Conservation (phyloP, 768 basidiomycete genomes). For the Clavulina sp. region DNA sequence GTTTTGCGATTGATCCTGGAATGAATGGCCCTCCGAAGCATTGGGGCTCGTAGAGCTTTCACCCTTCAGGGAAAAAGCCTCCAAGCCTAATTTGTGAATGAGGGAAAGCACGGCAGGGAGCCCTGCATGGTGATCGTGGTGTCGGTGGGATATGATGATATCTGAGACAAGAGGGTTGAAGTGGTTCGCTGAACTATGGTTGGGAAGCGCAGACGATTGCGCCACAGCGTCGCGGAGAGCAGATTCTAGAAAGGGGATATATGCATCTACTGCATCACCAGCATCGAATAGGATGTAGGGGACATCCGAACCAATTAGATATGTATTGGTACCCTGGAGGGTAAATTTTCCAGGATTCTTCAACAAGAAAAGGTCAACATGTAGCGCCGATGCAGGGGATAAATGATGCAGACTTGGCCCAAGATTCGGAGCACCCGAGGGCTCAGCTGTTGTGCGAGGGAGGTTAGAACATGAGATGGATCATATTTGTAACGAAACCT, state of each 20-base stretch:
- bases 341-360: slow-evolving; percentile 85
- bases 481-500: neutral
- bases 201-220: neutral
- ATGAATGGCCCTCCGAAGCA: neutral
- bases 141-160: slow-evolving; percentile 84
- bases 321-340: slow-evolving; percentile 68
- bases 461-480: neutral
- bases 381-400: neutral
- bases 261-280: slow-evolving; percentile 53
- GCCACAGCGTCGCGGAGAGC: slow-evolving; percentile 16
- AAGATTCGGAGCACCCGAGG: slow-evolving; percentile 48
- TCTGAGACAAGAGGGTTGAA: slow-evolving; percentile 49
- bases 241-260: slow-evolving; percentile 45
- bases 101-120: slow-evolving; percentile 51
- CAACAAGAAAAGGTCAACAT: neutral
- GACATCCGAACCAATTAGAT: slow-evolving; percentile 50
- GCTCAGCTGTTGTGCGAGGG: slow-evolving; percentile 34
- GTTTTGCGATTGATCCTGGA: neutral
- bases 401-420: slow-evolving; percentile 40
- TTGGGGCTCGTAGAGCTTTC: slow-evolving; percentile 23
- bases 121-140: slow-evolving; percentile 72
- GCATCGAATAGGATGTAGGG: slow-evolving; percentile 74
- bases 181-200: neutral
- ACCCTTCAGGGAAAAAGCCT: slow-evolving; percentile 25
- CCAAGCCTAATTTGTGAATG: slow-evolving; percentile 38